Conservation (phyloP, 352 stramenopile genomes). For the Pilasporangium apinafurcum region DNA sequence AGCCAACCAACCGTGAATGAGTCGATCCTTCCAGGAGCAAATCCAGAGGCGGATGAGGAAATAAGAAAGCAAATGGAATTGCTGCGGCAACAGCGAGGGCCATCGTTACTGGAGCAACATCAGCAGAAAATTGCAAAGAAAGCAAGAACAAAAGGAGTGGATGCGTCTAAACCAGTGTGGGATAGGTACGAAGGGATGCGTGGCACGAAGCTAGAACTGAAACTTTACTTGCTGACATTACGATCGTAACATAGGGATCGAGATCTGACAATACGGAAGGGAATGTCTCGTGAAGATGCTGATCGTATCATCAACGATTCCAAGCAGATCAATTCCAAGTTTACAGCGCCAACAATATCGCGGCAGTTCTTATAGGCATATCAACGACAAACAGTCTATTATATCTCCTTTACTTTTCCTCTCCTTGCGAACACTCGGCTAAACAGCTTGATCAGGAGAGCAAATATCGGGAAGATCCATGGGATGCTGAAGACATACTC, state of each 20-base stretch:
- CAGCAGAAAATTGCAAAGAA: conserved; percentile 62
- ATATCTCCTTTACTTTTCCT: conserved; percentile 6
- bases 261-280: conserved; percentile 46
- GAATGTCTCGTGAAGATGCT: conserved; percentile 66
- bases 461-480: not conserved
- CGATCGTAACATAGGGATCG: conserved; percentile 34
- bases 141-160: conserved; percentile 8
- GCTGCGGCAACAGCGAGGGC: conserved; percentile 44
- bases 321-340: conserved; percentile 82
- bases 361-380: conserved; percentile 67
- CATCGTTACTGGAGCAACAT: conserved; percentile 74
- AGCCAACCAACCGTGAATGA: conserved; percentile 33
- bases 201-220: not conserved
- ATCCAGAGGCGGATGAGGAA: conserved; percentile 55
- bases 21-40: conserved; percentile 60
- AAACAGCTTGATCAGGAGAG: not conserved
- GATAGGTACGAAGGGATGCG: conserved; percentile 36
- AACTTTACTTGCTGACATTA: not conserved
- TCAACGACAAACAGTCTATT: not conserved
- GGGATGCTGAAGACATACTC: not conserved
- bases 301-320: conserved; percentile 69
- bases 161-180: conserved; percentile 26
- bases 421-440: conserved; percentile 1
- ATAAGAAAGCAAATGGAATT: conserved; percentile 69
- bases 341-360: conserved; percentile 75